Conservation (phyloP, 2,329 filamentous ascomycete genomes). For the Neonectria punicea region DNA sequence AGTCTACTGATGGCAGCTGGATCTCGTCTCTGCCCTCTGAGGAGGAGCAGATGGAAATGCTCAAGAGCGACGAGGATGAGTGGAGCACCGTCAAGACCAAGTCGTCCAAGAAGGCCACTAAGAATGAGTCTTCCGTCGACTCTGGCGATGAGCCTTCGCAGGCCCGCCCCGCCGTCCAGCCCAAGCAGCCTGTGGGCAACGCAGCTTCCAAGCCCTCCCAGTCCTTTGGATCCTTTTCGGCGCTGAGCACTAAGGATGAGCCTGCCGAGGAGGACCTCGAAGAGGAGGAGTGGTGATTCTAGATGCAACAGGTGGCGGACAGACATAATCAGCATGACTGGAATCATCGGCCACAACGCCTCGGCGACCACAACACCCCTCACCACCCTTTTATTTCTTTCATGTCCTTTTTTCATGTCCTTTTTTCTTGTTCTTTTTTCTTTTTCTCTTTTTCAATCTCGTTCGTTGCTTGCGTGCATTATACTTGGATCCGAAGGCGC, state of each 20-base stretch:
- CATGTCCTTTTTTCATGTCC: slow-evolving; percentile 33
- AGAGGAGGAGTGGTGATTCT: slow-evolving; percentile 65
- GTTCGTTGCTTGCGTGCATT: slow-evolving; percentile 24
- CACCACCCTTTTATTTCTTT: slow-evolving; percentile 25
- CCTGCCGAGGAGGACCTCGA: slow-evolving; percentile 52
- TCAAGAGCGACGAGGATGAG: slow-evolving; percentile 62
- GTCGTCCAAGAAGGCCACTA: slow-evolving; percentile 55
- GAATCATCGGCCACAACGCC: not conserved
- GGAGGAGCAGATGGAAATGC: slow-evolving; percentile 70
- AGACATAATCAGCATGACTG: slow-evolving; percentile 4
- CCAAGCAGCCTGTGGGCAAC: slow-evolving; percentile 44
- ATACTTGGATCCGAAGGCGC: slow-evolving; percentile 38
- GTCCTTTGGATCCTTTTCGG: slow-evolving; percentile 60
- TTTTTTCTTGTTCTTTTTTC: slow-evolving; percentile 27
- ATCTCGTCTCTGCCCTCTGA: slow-evolving; percentile 66
- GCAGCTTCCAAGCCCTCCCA: slow-evolving; percentile 48
- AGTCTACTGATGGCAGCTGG: slow-evolving; percentile 55
- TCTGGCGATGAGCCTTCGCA: slow-evolving; percentile 49
- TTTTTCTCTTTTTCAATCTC: slow-evolving; percentile 30
- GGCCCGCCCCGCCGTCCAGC: slow-evolving; percentile 44
- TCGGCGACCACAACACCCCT: slow-evolving; percentile 1
- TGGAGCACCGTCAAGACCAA: slow-evolving; percentile 70
- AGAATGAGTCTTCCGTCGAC: slow-evolving; percentile 51
- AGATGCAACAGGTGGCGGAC: slow-evolving; percentile 31
- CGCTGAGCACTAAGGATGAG: slow-evolving; percentile 56